Conservation (phyloP, 495 filamentous ascomycete species). For the Elasticomyces elasticus region DNA sequence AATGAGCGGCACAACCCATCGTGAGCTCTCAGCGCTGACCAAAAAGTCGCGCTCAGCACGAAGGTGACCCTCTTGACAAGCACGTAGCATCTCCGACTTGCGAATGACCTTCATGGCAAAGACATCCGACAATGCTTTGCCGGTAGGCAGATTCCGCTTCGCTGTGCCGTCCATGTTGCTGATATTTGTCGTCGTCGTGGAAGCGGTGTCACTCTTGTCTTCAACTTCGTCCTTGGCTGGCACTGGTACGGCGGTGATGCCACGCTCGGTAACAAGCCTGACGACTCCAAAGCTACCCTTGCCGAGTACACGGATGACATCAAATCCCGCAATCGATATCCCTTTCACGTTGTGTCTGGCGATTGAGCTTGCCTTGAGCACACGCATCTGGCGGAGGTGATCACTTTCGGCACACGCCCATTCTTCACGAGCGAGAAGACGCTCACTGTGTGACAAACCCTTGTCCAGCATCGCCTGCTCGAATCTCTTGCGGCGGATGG, state of each 20-base stretch:
- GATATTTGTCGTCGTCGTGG: constrained; percentile 6
- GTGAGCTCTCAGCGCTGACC: constrained; percentile 68
- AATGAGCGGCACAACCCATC: constrained; percentile 81
- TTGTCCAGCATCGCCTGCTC: constrained; percentile 49
- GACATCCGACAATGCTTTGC: constrained; percentile 37
- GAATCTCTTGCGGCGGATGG: constrained; percentile 55
- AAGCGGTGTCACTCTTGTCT: not conserved
- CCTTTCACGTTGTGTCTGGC: constrained; percentile 30
- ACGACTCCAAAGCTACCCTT: constrained; percentile 94
- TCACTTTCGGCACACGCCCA: constrained; percentile 61
- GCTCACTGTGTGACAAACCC: constrained; percentile 47
- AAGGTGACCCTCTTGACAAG: constrained; percentile 84
- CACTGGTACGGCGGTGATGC: not conserved
- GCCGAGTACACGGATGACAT: constrained; percentile 74
- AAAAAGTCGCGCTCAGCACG: constrained; percentile 87
- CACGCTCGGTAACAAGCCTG: constrained; percentile 61
- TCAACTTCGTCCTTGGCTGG: constrained; percentile 1
- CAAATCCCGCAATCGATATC: constrained; percentile 57
- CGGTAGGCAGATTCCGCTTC: constrained; percentile 14
- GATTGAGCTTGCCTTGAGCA: constrained; percentile 53
- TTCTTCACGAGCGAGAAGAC: constrained; percentile 40
- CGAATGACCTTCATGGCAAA: constrained; percentile 96
- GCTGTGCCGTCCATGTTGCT: constrained; percentile 20
- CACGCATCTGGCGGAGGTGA: constrained; percentile 63
- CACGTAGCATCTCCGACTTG: constrained; percentile 81